Percentiles rank a stretch among this genome's conserved stretches.
Evolutionary conservation across 306 rosid species (phyloP).

Genomic region (Cercis canadensis): DNA sequence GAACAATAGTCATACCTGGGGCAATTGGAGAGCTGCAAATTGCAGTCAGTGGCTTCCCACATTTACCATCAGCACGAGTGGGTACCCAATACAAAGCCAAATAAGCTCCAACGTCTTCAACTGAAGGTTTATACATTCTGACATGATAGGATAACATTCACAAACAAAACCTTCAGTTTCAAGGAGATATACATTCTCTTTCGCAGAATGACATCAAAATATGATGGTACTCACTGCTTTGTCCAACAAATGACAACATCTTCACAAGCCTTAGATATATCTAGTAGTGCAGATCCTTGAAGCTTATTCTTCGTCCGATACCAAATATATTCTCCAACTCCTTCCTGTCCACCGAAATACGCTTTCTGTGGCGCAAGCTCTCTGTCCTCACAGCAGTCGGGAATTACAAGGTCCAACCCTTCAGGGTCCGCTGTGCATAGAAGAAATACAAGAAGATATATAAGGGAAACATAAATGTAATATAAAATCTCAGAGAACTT

Average conservation of each 20-base stretch:
- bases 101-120: slow-evolving; percentile 83
- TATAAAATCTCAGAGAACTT: not conserved
- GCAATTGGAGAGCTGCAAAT: slow-evolving; percentile 65
- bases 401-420: slow-evolving; percentile 78
- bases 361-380: slow-evolving; percentile 58
- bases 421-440: slow-evolving; percentile 70
- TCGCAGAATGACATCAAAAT: slow-evolving; percentile 34
- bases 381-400: slow-evolving; percentile 71
- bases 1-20: slow-evolving; percentile 65
- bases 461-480: not conserved
- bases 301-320: slow-evolving; percentile 66
- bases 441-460: slow-evolving; percentile 19
- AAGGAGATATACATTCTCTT: slow-evolving; percentile 16
- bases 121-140: slow-evolving; percentile 78
- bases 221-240: slow-evolving; percentile 62
- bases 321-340: slow-evolving; percentile 85
- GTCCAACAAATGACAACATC: slow-evolving; percentile 64
- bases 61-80: slow-evolving; percentile 71
- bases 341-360: slow-evolving; percentile 97
- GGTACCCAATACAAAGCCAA: slow-evolving; percentile 91
- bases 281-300: slow-evolving; percentile 66
- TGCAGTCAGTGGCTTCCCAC: slow-evolving; percentile 80
- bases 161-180: slow-evolving; percentile 26
- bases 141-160: slow-evolving; percentile 33
- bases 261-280: slow-evolving; percentile 60